Conservation (phyloP, 139 green algal genomes). For the Zygnema circumcarinatum region DNA sequence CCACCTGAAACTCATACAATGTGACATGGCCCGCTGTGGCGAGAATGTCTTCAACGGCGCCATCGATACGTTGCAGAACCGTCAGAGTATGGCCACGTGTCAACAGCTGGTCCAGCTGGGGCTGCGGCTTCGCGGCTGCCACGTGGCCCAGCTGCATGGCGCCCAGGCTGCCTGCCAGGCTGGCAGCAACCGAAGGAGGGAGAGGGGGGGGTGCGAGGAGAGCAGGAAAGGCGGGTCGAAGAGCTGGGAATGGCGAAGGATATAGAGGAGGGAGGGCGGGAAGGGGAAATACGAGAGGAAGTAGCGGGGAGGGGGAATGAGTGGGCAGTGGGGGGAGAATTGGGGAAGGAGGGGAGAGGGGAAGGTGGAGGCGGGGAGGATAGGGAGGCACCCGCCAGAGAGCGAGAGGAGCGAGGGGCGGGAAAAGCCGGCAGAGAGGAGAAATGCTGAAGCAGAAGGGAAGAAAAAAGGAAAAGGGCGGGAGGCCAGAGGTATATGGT, state of each 20-base stretch:
- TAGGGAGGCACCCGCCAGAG: too few species aligned
- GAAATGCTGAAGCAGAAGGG: too few species aligned
- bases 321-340: neutral
- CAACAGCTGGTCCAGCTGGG: slow-evolving; percentile 48
- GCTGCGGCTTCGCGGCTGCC: slow-evolving; percentile 33
- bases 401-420: too few species aligned
- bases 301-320: neutral
- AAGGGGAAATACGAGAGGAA: neutral
- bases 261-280: neutral
- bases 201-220: neutral
- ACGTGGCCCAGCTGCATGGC: too few species aligned
- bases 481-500: too few species aligned
- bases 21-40: slow-evolving; percentile 61
- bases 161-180: too few species aligned
- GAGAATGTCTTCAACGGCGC: slow-evolving; percentile 58
- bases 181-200: neutral
- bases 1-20: slow-evolving; percentile 60
- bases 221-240: neutral
- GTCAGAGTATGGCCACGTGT: slow-evolving; percentile 59
- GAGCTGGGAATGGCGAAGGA: neutral
- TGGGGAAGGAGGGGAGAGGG: neutral
- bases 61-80: slow-evolving; percentile 59
- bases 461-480: too few species aligned
- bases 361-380: neutral
- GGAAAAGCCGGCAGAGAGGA: too few species aligned